Percentiles rank a stretch among this genome's conserved stretches.
Evolutionary conservation across 225 moss, liverwort and hornwort genomes (phyloP).

Genomic region (Polytrichum formosum): DNA sequence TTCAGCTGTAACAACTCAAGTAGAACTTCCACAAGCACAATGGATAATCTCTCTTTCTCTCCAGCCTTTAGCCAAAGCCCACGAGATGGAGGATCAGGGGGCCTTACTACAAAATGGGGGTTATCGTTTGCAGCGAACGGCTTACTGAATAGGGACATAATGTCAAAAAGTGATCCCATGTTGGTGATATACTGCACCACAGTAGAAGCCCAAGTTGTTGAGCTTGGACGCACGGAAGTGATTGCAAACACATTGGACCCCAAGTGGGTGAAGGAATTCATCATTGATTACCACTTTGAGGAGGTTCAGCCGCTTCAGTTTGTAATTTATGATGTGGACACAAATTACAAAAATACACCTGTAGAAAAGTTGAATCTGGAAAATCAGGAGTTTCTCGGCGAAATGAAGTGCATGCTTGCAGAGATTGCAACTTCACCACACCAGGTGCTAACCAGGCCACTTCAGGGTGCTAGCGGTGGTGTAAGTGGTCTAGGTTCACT

Average conservation of each 20-base stretch:
- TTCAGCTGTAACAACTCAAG: too few relatives aligned
- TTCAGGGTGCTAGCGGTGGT: constrained; percentile 4
- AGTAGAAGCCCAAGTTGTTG: constrained; percentile 14
- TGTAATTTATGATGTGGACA: constrained; percentile 38
- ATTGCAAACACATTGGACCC: constrained; percentile 36
- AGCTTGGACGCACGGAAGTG: constrained; percentile 49
- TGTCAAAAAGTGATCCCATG: constrained; percentile 51
- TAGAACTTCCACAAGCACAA: too few relatives aligned
- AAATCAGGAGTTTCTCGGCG: constrained; percentile 45
- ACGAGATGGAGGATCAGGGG: too few relatives aligned
- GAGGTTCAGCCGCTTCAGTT: constrained; percentile 37
- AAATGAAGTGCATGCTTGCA: constrained; percentile 24
- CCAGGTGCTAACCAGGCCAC: constrained; percentile 20
- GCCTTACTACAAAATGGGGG: too few relatives aligned
- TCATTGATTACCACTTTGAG: constrained; percentile 41
- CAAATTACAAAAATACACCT: constrained; percentile 23
- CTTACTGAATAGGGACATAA: constrained; percentile 28
- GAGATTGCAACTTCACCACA: constrained; percentile 38
- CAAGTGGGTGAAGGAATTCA: constrained; percentile 26
- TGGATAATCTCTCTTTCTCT: too few relatives aligned
- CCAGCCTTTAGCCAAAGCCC: too few relatives aligned
- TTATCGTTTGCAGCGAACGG: constrained; percentile 34
- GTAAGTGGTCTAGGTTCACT: constrained; percentile 13
- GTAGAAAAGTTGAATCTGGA: constrained; percentile 26
- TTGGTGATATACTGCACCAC: constrained; percentile 20